Percentiles rank a stretch among this genome's conserved stretches.
Conservation (phyloP, 495 filamentous ascomycete species). For the Chaetomium cochliodes region DNA sequence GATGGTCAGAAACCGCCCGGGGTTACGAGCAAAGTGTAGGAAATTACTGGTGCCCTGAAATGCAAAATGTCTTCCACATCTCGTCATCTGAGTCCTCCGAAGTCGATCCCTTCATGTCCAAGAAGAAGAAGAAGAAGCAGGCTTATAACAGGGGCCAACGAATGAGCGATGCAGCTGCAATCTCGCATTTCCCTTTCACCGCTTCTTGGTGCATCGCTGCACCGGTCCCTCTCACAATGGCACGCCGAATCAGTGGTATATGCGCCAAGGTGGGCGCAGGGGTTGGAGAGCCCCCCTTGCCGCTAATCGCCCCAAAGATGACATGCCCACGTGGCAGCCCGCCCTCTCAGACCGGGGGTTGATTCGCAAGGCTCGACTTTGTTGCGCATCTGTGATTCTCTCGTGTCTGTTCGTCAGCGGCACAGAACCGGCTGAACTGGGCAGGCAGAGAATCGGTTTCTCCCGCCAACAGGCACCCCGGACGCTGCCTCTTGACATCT, state of each 20-base stretch:
- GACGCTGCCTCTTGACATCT: too few relatives aligned
- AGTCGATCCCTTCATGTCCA: not conserved
- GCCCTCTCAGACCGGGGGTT: not conserved
- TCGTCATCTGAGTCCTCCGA: not conserved
- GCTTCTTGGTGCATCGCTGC: constrained; percentile 3
- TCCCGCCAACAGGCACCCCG: not conserved
- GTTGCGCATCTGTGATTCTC: not conserved
- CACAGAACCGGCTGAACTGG: not conserved
- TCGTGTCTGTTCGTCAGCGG: not conserved
- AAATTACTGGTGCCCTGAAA: not conserved
- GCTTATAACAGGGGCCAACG: not conserved
- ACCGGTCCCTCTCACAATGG: not conserved
- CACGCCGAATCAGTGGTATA: not conserved
- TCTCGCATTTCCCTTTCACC: not conserved
- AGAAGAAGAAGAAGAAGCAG: too few relatives aligned
- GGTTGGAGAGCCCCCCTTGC: not conserved
- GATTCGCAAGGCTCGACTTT: not conserved
- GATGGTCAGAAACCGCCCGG: not conserved
- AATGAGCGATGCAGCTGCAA: not conserved
- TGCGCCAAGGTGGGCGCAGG: not conserved
- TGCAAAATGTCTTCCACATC: not conserved
- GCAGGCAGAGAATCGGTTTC: not conserved
- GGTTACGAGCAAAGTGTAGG: not conserved
- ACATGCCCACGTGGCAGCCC: constrained; percentile 8
- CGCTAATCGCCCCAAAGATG: not conserved